Evolutionary conservation across 768 basidiomycete species (phyloP).

Genomic region (Tricholoma flavovirens): DNA sequence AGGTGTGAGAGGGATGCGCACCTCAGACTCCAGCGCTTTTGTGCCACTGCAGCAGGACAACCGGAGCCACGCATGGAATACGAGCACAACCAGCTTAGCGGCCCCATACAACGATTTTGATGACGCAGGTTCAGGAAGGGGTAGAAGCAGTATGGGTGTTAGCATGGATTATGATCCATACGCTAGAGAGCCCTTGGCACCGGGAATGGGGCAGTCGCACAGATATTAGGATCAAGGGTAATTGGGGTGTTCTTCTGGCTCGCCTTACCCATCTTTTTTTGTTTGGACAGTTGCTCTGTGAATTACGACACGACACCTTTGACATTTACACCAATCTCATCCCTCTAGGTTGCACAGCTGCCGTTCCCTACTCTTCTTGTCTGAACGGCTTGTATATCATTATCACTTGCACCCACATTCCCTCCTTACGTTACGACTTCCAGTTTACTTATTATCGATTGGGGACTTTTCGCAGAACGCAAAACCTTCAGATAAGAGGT

Average conservation of each 20-base stretch:
- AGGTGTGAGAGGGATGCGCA: constrained; percentile 32
- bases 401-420: neutral
- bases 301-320: neutral
- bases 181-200: constrained; percentile 1
- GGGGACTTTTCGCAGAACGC: neutral
- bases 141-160: constrained; percentile 23
- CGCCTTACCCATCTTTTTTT: neutral
- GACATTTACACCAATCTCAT: neutral
- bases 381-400: neutral
- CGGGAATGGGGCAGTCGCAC: neutral
- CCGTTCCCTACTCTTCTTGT: neutral
- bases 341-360: neutral
- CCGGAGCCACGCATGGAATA: constrained; percentile 52
- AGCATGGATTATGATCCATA: constrained; percentile 34
- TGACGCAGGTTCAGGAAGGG: constrained; percentile 1
- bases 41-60: constrained; percentile 64
- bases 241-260: neutral
- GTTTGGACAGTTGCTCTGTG: neutral
- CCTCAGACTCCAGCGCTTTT: constrained; percentile 67
- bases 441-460: neutral
- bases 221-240: neutral
- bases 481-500: neutral
- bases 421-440: neutral
- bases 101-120: constrained; percentile 30
- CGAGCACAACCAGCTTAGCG: constrained; percentile 43